Evolutionary conservation across 768 basidiomycete genomes (phyloP), one percentile per base, ranked within the genome.

Genomic region (Calocybe gangraenosa): DNA sequence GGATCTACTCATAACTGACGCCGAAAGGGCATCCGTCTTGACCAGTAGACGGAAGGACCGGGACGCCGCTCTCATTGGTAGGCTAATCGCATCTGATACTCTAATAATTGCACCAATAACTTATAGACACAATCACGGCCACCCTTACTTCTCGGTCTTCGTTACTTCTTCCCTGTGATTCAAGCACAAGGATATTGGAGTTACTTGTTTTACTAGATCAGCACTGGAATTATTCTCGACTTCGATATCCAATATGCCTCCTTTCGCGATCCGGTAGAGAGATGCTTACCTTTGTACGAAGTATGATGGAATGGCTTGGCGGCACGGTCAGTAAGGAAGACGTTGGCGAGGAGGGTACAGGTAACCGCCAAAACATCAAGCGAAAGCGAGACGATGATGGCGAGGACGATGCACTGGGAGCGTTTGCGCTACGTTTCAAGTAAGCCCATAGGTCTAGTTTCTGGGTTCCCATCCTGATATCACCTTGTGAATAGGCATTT

Each of bases 221-320:
- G 58, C 93, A 98, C 59, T 99, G 96, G 96, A 85, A 85, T 46
- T 98, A 82, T 63, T 87, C 88, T 0, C 79, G 82, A 35, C 78
- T 87, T 40, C 79, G 79, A 61, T 88, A 76, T 63, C 96, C 95
- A 0, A 89, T 99, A 28, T 98, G 95, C 62, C 77, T 99, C n/a
- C 76, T 98, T 31, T 89, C 89, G 38, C 78, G 85, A 25, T 94
- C 92, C 5, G 92, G 87, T 2, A 79, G 84, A 49, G 95, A 99
- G 65, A 95, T 96, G 86, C 65, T 96, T 28, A 86, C 88, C 1
- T 92, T 93, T 58, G 90, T 96, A 20, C 71, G 93, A 47, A 94
- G 90, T 71, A 87, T 98, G 88, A 95, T 96, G 80, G 96, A 98
- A 61, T 98, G 94, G 92, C 81, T 99, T 51, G 96, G 96, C 8